Percentiles rank a stretch among this genome's conserved stretches.
These are phyloP conservation scores for Cephaloascus albidus DNA, from an alignment of 805 yeast species.

Conservation along the genomic window DNA sequence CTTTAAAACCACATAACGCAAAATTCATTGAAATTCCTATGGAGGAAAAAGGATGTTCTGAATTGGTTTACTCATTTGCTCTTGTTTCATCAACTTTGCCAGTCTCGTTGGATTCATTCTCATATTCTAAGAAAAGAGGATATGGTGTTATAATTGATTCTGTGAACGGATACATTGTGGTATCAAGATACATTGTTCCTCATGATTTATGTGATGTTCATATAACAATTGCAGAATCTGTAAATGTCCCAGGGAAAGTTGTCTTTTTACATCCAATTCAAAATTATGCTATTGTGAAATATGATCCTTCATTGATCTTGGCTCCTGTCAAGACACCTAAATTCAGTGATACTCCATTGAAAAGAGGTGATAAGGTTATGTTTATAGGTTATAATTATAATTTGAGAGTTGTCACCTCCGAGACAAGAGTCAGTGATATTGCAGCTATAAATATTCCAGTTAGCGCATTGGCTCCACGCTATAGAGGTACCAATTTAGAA, in stretches of 20 bases:
- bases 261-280: slow-evolving; percentile 81
- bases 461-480: slow-evolving; percentile 62
- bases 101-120: slow-evolving; percentile 66
- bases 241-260: slow-evolving; percentile 71
- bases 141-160: slow-evolving; percentile 82
- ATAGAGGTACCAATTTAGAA: slow-evolving; percentile 78
- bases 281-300: slow-evolving; percentile 75
- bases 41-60: slow-evolving; percentile 41
- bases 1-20: slow-evolving; percentile 51
- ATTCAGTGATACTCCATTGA: slow-evolving; percentile 44
- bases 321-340: slow-evolving; percentile 68
- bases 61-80: slow-evolving; percentile 61
- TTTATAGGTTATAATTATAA: slow-evolving; percentile 76
- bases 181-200: slow-evolving; percentile 71
- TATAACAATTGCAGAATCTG: slow-evolving; percentile 78
- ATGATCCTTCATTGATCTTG: slow-evolving; percentile 64
- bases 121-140: slow-evolving; percentile 50
- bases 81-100: slow-evolving; percentile 59
- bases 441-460: slow-evolving; percentile 68
- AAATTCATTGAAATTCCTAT: slow-evolving; percentile 62
- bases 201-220: slow-evolving; percentile 73
- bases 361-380: slow-evolving; percentile 67
- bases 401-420: slow-evolving; percentile 61
- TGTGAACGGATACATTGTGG: slow-evolving; percentile 66
- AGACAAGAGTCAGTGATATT: slow-evolving; percentile 69